These are phyloP conservation scores for Plantago lanceolata DNA, from an alignment of 305 asterid species.

Conservation along the genomic window DNA sequence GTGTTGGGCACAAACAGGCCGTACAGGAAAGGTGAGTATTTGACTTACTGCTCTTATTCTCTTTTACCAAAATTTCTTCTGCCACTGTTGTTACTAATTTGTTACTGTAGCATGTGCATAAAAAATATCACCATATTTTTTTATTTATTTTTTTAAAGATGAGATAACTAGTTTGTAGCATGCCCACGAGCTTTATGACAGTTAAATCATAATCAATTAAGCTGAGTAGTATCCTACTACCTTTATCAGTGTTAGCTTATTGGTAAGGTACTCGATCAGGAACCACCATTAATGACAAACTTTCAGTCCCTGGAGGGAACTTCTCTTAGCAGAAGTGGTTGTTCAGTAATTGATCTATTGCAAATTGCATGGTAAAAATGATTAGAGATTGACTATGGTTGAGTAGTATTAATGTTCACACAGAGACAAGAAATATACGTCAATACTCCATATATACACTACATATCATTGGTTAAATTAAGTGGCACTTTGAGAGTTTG, in stretches of 20 bases:
- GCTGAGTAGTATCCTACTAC: not conserved
- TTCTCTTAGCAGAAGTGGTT: not conserved
- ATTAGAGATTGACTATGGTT: too few relatives aligned
- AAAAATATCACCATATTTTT: too few relatives aligned
- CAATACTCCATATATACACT: too few relatives aligned
- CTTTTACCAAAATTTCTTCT: slow-evolving; percentile 3
- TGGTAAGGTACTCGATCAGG: not conserved
- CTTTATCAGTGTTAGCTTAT: not conserved
- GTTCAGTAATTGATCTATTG: too few relatives aligned
- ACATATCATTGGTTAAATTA: too few relatives aligned
- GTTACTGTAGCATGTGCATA: not conserved
- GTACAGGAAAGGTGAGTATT: slow-evolving; percentile 81
- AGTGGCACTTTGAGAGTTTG: too few relatives aligned
- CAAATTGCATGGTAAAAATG: too few relatives aligned
- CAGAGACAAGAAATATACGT: too few relatives aligned
- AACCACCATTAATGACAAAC: not conserved
- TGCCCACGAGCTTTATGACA: not conserved
- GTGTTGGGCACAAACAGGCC: slow-evolving; percentile 92
- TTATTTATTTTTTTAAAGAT: too few relatives aligned
- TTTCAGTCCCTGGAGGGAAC: not conserved
- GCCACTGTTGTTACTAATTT: not conserved
- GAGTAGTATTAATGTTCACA: too few relatives aligned
- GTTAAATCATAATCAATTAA: not conserved
- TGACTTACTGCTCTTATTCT: slow-evolving; percentile 17
- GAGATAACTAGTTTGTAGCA: too few relatives aligned